Conservation (phyloP, 371 early-diverging fungal genomes). For the Mucor indicus region DNA sequence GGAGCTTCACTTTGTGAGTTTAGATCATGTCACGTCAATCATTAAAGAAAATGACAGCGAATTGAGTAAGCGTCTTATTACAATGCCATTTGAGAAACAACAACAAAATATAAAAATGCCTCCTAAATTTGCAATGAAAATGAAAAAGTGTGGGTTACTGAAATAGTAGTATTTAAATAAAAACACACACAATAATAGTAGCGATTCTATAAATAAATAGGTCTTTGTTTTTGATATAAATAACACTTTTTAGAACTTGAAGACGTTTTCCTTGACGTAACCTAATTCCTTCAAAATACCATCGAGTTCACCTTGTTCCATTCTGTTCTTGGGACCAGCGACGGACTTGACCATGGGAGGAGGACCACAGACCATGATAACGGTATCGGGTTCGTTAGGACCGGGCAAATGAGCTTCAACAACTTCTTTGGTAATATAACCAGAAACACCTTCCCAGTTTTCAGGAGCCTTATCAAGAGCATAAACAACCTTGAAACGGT, state of each 20-base stretch:
- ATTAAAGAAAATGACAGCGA: slow-evolving; percentile 62
- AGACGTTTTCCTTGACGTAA: slow-evolving; percentile 72
- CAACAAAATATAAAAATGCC: slow-evolving; percentile 36
- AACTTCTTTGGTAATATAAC: slow-evolving; percentile 69
- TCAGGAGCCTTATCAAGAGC: slow-evolving; percentile 69
- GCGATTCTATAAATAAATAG: no score
- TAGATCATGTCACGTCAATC: slow-evolving; percentile 61
- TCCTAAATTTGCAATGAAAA: slow-evolving; percentile 52
- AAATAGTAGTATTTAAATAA: background rate
- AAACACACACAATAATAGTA: background rate
- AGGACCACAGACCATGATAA: slow-evolving; percentile 92
- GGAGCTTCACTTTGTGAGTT: slow-evolving; percentile 59
- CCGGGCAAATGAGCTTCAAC: slow-evolving; percentile 65
- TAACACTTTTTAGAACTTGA: slow-evolving; percentile 88
- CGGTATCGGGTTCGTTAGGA: slow-evolving; percentile 50
- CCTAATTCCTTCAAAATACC: slow-evolving; percentile 87
- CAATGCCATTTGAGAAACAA: slow-evolving; percentile 54
- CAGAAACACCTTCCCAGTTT: slow-evolving; percentile 70
- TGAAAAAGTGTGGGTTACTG: slow-evolving; percentile 32
- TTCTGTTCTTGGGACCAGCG: slow-evolving; percentile 84
- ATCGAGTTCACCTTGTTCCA: slow-evolving; percentile 80
- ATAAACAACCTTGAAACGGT: slow-evolving; percentile 79
- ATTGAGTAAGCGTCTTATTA: slow-evolving; percentile 63
- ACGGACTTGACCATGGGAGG: slow-evolving; percentile 73
- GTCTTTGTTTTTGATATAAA: no score